phyloP scores from a whole-genome alignment of 2,329 filamentous ascomycete species.

The Ampelomyces quisqualis region DNA sequence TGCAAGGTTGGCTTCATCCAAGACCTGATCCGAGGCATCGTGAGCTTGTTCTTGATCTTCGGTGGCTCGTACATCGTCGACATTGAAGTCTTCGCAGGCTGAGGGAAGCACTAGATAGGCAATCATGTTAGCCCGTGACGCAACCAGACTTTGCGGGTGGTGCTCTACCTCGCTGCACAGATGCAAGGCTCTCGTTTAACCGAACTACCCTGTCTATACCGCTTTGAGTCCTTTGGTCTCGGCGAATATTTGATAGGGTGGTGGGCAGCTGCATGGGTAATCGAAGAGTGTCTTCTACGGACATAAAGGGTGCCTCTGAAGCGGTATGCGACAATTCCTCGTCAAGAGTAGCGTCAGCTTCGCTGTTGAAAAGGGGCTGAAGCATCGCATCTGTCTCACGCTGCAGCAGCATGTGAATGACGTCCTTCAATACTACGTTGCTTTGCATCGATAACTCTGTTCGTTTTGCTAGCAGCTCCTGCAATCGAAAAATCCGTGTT shows the following conservation, averaged over 20 bases:
- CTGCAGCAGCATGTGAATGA: conserved; percentile 16
- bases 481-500: conserved; percentile 46
- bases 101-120: neutral
- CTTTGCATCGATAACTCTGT: conserved; percentile 16
- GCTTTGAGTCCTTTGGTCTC: conserved; percentile 2
- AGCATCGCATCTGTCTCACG: conserved; percentile 18
- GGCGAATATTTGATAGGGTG: neutral
- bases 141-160: neutral
- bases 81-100: neutral
- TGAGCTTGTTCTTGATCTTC: neutral
- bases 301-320: conserved; percentile 5
- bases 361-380: conserved; percentile 1
- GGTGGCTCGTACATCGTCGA: neutral
- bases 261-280: conserved; percentile 11
- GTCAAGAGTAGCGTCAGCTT: neutral
- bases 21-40: neutral
- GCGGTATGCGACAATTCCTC: neutral
- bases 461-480: conserved; percentile 33
- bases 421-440: conserved; percentile 16
- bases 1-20: neutral
- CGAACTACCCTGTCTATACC: conserved; percentile 8
- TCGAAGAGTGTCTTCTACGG: conserved; percentile 16
- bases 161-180: conserved; percentile 13
- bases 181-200: conserved; percentile 15
- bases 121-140: neutral